Percentiles rank a stretch among this genome's conserved stretches.
These are phyloP conservation scores for Hypoxylon sp. DNA, from an alignment of 2,329 filamentous ascomycete species.

Conservation along the genomic window DNA sequence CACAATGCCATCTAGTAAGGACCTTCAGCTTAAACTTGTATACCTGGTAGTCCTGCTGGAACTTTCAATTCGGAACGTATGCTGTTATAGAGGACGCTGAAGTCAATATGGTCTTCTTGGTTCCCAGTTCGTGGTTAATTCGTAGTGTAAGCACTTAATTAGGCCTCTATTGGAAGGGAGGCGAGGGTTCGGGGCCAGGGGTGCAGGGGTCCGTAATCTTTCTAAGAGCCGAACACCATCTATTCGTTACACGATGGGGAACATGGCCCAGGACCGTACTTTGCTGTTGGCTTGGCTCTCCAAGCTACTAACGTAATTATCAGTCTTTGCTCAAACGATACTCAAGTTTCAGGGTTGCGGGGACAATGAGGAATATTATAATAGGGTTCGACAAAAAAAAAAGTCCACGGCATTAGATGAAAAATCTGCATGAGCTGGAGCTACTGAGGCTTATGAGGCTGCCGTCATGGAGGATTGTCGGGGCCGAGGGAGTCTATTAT, in stretches of 20 bases:
- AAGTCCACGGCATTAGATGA: not conserved
- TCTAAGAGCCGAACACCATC: slow-evolving; percentile 9
- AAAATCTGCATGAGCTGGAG: not conserved
- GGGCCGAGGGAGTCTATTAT: slow-evolving; percentile 23
- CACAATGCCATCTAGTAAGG: slow-evolving; percentile 4
- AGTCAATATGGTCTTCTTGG: slow-evolving; percentile 12
- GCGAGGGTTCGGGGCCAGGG: slow-evolving; percentile 13
- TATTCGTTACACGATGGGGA: not conserved
- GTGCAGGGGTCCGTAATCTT: slow-evolving; percentile 17
- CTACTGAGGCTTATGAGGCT: slow-evolving; percentile 13
- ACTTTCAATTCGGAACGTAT: slow-evolving; percentile 7
- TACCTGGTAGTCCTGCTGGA: slow-evolving; percentile 3
- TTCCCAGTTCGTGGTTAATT: not conserved
- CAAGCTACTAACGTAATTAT: not conserved
- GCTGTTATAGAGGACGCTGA: not conserved
- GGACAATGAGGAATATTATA: slow-evolving; percentile 5
- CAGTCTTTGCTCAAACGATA: not conserved
- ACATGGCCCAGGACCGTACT: not conserved
- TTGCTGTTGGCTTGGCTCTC: not conserved
- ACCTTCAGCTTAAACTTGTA: slow-evolving; percentile 2
- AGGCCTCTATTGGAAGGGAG: slow-evolving; percentile 13
- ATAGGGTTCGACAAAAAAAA: slow-evolving; percentile 7
- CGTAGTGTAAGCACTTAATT: slow-evolving; percentile 11
- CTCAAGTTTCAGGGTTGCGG: not conserved
- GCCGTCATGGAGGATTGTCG: slow-evolving; percentile 16